Evolutionary conservation across 352 stramenopile species (phyloP), one percentile per base, ranked within the genome.

Genomic region (Pythium dissimile): DNA sequence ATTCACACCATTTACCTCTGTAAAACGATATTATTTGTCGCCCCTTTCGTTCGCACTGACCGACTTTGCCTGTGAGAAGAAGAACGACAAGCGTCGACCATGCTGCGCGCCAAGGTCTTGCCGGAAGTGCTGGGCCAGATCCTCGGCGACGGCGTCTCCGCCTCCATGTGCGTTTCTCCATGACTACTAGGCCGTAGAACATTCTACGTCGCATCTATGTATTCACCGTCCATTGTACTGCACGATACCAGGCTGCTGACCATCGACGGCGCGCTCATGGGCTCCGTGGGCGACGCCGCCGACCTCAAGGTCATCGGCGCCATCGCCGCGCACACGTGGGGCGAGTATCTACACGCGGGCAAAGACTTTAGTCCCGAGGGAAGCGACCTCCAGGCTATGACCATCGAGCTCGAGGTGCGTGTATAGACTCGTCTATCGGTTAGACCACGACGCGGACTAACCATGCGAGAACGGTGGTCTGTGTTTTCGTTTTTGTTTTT

Each of bases 241-340:
- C n/a, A n/a, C n/a, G n/a, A n/a, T n/a, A n/a, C n/a, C n/a, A n/a
- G 84, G 71, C 69, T 95, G 15, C 77, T 89, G 83, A 95, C 85
- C 28, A 63, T 93, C 28, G 85, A 95, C 43, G 85, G 85, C 18
- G 81, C 85, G n/a, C 71, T 95, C 47, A 84, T 95, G 58, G 80
- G 85, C 10, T 82, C 83, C 11, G 81, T 89, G 9, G 82, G 85
- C 6, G 64, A 73, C 46, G 73, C 58, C 47, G 76, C 88, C 18
- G 86, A 95, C 49, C 73, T 88, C 67, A 95, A 95, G 47, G 86
- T 95, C 31, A 77, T 95, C 41, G 86, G 82, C 41, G 86, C 86
- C 21, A 92, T 95, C 54, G 81, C 81, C 12, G 76, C 86, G 26
- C 83, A 95, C 64, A 91, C 84, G 30, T 95, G 85, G 85, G 73